A percentile compares a stretch with the other conserved stretches of the same genome.
Evolutionary conservation across 352 stramenopile species (phyloP).

Genomic region (Pythium rhizo-oryzae): DNA sequence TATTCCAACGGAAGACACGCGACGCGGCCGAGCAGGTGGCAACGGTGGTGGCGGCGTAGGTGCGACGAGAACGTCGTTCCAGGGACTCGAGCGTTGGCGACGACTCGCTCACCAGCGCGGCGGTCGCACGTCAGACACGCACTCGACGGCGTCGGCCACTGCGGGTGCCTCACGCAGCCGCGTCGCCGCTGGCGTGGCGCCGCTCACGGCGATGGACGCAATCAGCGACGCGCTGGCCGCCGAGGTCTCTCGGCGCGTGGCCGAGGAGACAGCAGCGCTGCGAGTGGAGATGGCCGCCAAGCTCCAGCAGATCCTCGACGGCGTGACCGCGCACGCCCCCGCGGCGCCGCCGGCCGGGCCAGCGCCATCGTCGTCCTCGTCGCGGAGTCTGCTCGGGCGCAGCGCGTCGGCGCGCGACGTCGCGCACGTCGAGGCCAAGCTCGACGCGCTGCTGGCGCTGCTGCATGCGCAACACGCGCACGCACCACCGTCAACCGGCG

Average conservation of each 20-base stretch:
- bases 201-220: neutral
- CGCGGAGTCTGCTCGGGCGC: neutral
- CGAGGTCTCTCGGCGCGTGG: constrained; percentile 13
- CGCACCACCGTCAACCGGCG: neutral
- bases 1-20: neutral
- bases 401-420: constrained; percentile 15
- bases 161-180: too few relatives aligned
- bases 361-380: neutral
- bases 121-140: too few relatives aligned
- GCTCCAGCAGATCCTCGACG: constrained; percentile 14
- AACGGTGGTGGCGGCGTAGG: too few relatives aligned
- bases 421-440: constrained; percentile 19
- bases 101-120: constrained; percentile 4
- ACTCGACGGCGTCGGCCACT: too few relatives aligned
- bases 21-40: neutral
- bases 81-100: constrained; percentile 9
- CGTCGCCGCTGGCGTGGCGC: too few relatives aligned
- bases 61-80: too few relatives aligned
- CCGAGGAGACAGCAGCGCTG: constrained; percentile 12
- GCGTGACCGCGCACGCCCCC: constrained; percentile 3
- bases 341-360: too few relatives aligned
- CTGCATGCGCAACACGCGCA: constrained; percentile 5
- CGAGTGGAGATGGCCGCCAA: constrained; percentile 12
- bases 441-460: constrained; percentile 16
- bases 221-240: constrained; percentile 4